These are phyloP conservation scores for Didymella pinodella DNA, from an alignment of 2,329 filamentous ascomycete genomes.

Conservation along the genomic window DNA sequence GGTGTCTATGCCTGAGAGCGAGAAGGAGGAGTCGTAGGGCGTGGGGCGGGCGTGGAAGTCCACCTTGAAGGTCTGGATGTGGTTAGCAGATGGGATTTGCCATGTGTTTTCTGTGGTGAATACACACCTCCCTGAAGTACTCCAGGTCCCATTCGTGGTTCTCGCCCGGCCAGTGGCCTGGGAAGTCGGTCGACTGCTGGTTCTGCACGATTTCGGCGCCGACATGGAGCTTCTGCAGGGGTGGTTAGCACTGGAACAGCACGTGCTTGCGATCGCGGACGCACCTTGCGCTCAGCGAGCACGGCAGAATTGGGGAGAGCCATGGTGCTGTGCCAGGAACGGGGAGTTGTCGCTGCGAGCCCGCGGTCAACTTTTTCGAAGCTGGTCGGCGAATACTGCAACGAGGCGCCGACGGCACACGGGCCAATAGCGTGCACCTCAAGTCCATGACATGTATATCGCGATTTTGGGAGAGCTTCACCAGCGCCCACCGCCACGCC, in stretches of 20 bases:
- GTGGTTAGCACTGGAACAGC: constrained; percentile 17
- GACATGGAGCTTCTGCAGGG: constrained; percentile 77
- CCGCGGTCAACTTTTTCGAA: constrained; percentile 19
- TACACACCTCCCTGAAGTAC: constrained; percentile 67
- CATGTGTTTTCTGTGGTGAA: background rate
- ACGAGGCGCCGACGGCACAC: constrained; percentile 34
- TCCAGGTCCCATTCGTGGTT: constrained; percentile 81
- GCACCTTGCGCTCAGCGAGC: constrained; percentile 68
- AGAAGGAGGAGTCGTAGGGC: constrained; percentile 79
- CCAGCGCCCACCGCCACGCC: constrained; percentile 47
- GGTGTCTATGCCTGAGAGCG: constrained; percentile 88
- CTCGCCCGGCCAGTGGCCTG: constrained; percentile 88
- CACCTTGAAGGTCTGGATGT: constrained; percentile 68
- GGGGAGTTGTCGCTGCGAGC: constrained; percentile 3
- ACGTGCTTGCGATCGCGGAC: constrained; percentile 31
- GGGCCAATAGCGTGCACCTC: constrained; percentile 38
- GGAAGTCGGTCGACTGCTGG: constrained; percentile 89
- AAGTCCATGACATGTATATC: constrained; percentile 30
- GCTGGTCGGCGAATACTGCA: constrained; percentile 1
- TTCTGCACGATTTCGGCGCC: constrained; percentile 90
- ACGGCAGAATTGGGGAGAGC: constrained; percentile 59
- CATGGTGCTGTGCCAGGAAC: constrained; percentile 49
- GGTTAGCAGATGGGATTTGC: background rate
- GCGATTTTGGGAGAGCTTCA: constrained; percentile 37
- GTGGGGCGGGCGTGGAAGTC: constrained; percentile 84